phyloP scores from a whole-genome alignment of 805 yeast genomes.

The Gaillardinia entomophila region DNA sequence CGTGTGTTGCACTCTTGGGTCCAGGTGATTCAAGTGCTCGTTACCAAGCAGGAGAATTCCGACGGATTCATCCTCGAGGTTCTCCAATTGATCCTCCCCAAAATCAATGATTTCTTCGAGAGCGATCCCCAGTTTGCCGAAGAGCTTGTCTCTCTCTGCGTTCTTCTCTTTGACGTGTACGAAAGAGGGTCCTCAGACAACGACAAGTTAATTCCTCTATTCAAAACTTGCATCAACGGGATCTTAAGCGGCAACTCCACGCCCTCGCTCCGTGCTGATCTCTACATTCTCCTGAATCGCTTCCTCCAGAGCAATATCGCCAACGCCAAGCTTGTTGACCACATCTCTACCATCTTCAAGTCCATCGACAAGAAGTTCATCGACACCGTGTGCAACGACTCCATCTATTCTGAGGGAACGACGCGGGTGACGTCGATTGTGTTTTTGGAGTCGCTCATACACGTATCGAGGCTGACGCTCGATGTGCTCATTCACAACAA shows the following conservation, averaged over 20 bases:
- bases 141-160: conserved; percentile 72
- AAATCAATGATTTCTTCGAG: conserved; percentile 68
- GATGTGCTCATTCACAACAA: conserved; percentile 61
- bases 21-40: conserved; percentile 66
- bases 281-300: conserved; percentile 68
- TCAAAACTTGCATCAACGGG: conserved; percentile 70
- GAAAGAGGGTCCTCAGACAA: conserved; percentile 31
- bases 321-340: conserved; percentile 37
- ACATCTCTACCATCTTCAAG: conserved; percentile 49
- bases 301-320: conserved; percentile 49
- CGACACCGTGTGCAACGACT: conserved; percentile 67
- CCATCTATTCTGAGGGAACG: conserved; percentile 72
- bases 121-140: conserved; percentile 62
- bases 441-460: conserved; percentile 63
- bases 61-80: conserved; percentile 68
- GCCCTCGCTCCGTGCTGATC: conserved; percentile 64
- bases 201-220: conserved; percentile 57
- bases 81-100: conserved; percentile 71
- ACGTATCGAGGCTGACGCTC: conserved; percentile 46
- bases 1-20: conserved; percentile 78
- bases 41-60: conserved; percentile 44
- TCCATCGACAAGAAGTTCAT: conserved; percentile 57
- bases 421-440: conserved; percentile 70
- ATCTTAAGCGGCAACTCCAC: conserved; percentile 66
- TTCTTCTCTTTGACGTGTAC: conserved; percentile 60